Evolutionary conservation across 108 stramenopile species (phyloP).

Genomic region (Cyclotella baltica): DNA sequence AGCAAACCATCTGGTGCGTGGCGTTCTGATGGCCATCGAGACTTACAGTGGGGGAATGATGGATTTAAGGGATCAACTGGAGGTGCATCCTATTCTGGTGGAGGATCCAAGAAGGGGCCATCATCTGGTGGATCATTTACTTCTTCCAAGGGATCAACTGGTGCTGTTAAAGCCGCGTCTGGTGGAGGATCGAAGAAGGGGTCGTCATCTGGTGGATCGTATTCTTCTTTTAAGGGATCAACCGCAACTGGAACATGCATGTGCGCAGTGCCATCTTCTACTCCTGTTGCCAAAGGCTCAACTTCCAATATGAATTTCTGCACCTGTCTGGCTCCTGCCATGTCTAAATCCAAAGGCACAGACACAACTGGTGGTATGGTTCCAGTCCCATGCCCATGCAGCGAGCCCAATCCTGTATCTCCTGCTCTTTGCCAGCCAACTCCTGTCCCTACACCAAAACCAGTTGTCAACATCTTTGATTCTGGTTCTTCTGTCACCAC

Average conservation of each 20-base stretch:
- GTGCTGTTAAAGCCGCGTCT: no score
- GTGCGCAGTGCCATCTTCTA: not conserved
- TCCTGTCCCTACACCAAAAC: no score
- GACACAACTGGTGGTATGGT: no score
- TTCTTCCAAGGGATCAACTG: not conserved
- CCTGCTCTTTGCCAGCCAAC: no score
- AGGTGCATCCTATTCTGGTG: not conserved
- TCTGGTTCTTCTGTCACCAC: no score
- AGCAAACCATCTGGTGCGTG: not conserved
- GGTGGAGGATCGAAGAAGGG: constrained; percentile 4
- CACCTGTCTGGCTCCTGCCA: constrained; percentile 7
- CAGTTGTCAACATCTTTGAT: no score
- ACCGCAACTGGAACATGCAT: not conserved
- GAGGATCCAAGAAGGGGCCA: constrained; percentile 2
- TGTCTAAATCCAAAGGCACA: constrained; percentile 11
- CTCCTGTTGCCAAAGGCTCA: not conserved
- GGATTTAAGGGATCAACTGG: not conserved
- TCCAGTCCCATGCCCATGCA: no score
- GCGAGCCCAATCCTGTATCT: no score
- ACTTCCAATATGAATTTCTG: not conserved
- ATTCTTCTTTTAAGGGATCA: not conserved
- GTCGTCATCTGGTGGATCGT: not conserved
- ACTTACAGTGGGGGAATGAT: not conserved
- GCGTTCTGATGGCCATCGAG: not conserved
- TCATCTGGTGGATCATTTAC: not conserved